A percentile compares a stretch with the other conserved stretches of the same genome.
These are phyloP conservation scores for Ophiostoma ulmi DNA, from an alignment of 2,329 filamentous ascomycete species.

Conservation along the genomic window DNA sequence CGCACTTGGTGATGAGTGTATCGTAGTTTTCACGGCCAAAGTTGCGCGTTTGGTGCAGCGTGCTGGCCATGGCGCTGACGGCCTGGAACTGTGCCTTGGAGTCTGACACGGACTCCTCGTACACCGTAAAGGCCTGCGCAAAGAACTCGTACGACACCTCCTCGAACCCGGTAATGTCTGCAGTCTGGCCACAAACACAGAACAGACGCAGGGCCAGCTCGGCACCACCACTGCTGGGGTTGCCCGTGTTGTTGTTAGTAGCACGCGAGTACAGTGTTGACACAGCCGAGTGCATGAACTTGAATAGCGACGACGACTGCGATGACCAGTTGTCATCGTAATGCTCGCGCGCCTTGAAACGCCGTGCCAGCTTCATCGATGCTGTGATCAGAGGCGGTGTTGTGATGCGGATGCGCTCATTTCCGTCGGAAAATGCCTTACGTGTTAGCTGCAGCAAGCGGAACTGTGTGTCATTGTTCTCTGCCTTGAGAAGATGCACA, in stretches of 20 bases:
- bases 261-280: slow-evolving; percentile 85
- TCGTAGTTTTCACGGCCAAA: slow-evolving; percentile 98
- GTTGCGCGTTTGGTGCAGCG: slow-evolving; percentile 79
- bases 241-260: slow-evolving; percentile 37
- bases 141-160: slow-evolving; percentile 98
- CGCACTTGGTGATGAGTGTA: slow-evolving; percentile 95
- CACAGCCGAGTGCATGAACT: slow-evolving; percentile 87
- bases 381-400: slow-evolving; percentile 87
- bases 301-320: slow-evolving; percentile 73
- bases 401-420: slow-evolving; percentile 92
- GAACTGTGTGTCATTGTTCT: slow-evolving; percentile 90
- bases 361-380: slow-evolving; percentile 80
- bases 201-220: slow-evolving; percentile 88
- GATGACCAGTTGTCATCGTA: slow-evolving; percentile 61
- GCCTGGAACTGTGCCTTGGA: slow-evolving; percentile 97
- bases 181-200: slow-evolving; percentile 84
- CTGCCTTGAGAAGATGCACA: slow-evolving; percentile 76
- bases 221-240: slow-evolving; percentile 59
- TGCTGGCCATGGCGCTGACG: slow-evolving; percentile 87
- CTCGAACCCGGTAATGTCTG: slow-evolving; percentile 85
- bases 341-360: slow-evolving; percentile 86
- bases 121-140: slow-evolving; percentile 95
- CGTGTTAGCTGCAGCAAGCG: slow-evolving; percentile 82
- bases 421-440: slow-evolving; percentile 84
- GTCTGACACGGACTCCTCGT: slow-evolving; percentile 93